Base-by-base conservation (phyloP, 2,329 filamentous ascomycete genomes). In the Fusarium xylarioides region DNA sequence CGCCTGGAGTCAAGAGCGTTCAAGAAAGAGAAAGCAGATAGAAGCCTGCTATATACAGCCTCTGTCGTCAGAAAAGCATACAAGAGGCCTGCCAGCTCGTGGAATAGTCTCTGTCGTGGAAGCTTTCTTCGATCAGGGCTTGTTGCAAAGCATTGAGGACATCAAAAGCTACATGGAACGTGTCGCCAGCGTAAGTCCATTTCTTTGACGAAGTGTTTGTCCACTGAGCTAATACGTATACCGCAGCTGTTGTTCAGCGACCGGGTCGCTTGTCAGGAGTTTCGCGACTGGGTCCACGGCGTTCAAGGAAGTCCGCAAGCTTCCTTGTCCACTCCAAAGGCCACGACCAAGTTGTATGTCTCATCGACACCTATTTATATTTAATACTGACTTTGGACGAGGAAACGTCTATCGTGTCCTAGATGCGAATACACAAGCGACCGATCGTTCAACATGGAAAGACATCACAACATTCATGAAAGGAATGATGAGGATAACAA, bases 71-170 rank as follows among this genome's bases (percentile, higher is more conserved):
- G 30, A 42, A 10, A 65, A 56, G 12, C 1, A 26, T 2, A 34
- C 12, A 0, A 62, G n/a, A 12, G 61, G 62, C 21, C 15, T 43
- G 1, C 30, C 50, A 2, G 52, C 47, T 11, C 54, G 55, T 14
- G 65, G 63, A 1, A 74, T 74, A 38, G 14, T 70, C 14, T 59
- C 69, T 1, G 50, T 68, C 0, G 52, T 58, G 3, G 64, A 65
- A 23, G 53, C 37, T 0, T 73, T 76, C 28, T 66, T 76, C 8
- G 54, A 68, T 5, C 28, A 58, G 8, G 74, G 74, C 0, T 40
- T 64, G 4, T 26, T 76, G 9, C 73, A 75, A 14, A 66, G 28
- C 5, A 40, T 58, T 0, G 26, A 67, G 2, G 55, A 74, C 8
- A 72, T 62, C 14, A 40, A 54, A 21, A 37, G 19, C 8, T 76